Conservation (phyloP, 139 green algal species). For the Micromonas commoda region DNA sequence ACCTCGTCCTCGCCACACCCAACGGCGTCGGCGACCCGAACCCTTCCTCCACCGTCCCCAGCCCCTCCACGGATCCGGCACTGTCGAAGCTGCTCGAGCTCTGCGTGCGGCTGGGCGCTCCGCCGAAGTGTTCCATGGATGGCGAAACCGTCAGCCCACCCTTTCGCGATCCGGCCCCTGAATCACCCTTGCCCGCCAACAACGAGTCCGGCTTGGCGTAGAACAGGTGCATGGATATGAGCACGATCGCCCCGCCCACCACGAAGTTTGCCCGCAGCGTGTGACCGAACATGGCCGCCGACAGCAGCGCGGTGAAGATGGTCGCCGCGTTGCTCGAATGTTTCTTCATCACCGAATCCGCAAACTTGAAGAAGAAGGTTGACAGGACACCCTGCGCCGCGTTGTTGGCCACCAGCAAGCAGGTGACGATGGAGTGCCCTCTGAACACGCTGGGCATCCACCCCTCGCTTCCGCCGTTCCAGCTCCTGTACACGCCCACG, state of each 20-base stretch:
- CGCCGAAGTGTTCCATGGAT: slow-evolving; percentile 44
- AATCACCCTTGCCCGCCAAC: neutral
- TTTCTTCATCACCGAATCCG: slow-evolving; percentile 96
- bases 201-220: slow-evolving; percentile 43
- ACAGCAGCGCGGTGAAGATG: slow-evolving; percentile 88
- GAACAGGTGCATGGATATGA: slow-evolving; percentile 96
- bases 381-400: slow-evolving; percentile 81
- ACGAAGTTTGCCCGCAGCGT: slow-evolving; percentile 86
- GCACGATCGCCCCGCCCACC: slow-evolving; percentile 90
- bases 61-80: no score
- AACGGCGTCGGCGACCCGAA: no score
- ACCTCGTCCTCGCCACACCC: no score
- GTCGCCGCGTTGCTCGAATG: slow-evolving; percentile 90
- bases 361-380: slow-evolving; percentile 97
- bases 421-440: slow-evolving; percentile 55
- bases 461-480: no score
- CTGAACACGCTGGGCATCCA: slow-evolving; percentile 48
- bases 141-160: slow-evolving; percentile 36
- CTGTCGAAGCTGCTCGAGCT: no score
- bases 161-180: neutral
- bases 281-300: slow-evolving; percentile 79
- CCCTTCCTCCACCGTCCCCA: no score
- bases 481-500: no score
- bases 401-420: slow-evolving; percentile 86
- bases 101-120: no score